Base-by-base conservation (phyloP, 2,329 filamentous ascomycete species). In the Elsinoe arachidis region DNA sequence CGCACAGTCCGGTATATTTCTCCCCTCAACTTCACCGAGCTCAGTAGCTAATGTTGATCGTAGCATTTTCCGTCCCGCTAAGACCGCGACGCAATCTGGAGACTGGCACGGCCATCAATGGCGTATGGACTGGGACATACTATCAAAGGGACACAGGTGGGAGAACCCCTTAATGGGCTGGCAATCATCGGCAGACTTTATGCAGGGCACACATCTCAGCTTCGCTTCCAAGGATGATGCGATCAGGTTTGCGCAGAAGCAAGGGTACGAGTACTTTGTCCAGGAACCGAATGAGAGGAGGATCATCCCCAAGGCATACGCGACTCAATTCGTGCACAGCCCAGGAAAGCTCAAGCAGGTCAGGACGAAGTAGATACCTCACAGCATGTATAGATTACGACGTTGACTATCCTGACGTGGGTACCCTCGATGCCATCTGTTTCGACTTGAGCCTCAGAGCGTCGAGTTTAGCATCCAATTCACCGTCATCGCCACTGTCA, bases 131-230 rank as follows among this genome's bases (percentile, higher is more conserved):
- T 99, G 93, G 93, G 93, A 99, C 71, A 84, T 95, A 51, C 80
- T 97, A 33, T 75, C 80, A 66, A 96, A 95, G 77, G 93, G 93
- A 61, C 89, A 96, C 74, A 83, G 93, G 66, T 99, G 93, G 95
- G 93, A 99, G 78, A 99, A 99, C 76, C 89, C 87, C 47, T 76
- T 99, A 71, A 99, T 99, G 83, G 93, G 93, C 60, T 99, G 95
- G 95, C 91, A 96, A 72, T 97, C 92, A 21, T 95, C 90, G 15
- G 92, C 81, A 57, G 93, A 99, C 73, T 84, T 83, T 70, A 93
- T 99, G 90, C 91, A 99, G 73, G 92, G 90, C 68, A 95, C 90
- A 51, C 83, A 90, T 70, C 74, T 99, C 67, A 86, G 86, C 73
- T 99, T 99, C 81, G 88, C 88, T 73, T 81, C 79, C 66, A 97